A percentile compares a stretch with the other conserved stretches of the same genome.
Evolutionary conservation across 1,284 basidiomycete genomes (phyloP).

Genomic region (Heterobasidion occidentale): DNA sequence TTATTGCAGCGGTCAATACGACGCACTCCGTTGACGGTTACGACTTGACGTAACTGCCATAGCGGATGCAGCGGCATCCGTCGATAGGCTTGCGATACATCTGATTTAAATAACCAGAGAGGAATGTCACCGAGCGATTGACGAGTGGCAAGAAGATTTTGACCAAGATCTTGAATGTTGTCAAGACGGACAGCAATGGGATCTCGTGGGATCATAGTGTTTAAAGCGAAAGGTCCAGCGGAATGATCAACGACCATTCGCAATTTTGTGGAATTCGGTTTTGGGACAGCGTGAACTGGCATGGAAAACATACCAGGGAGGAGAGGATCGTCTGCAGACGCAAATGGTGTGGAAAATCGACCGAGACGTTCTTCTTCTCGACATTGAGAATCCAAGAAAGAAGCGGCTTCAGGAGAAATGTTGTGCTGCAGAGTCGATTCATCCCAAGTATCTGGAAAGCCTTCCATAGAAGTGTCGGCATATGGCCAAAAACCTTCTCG

Average conservation of each 20-base stretch:
- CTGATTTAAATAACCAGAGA: conserved; percentile 16
- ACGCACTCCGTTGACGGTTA: conserved; percentile 14
- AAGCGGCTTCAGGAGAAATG: not conserved
- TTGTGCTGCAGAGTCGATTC: not conserved
- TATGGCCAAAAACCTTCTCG: not conserved
- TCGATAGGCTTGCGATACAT: conserved; percentile 21
- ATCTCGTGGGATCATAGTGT: not conserved
- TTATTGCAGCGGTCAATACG: conserved; percentile 12
- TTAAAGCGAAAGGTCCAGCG: not conserved
- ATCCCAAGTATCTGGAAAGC: not conserved
- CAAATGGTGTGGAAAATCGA: conserved; percentile 2
- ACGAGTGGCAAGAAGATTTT: not conserved
- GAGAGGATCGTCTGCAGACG: conserved; percentile 4
- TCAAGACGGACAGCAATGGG: not conserved
- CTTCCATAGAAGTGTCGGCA: not conserved
- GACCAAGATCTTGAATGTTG: not conserved
- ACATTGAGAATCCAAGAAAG: not conserved
- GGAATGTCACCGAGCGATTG: not conserved
- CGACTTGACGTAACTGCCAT: conserved; percentile 23
- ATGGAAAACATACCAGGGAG: conserved; percentile 2
- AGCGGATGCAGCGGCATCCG: conserved; percentile 21
- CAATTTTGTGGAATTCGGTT: not conserved
- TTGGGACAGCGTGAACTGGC: not conserved
- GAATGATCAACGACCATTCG: not conserved
- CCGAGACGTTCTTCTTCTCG: not conserved